Percentiles rank a stretch among this genome's conserved stretches.
phyloP scores from a whole-genome alignment of 805 yeast species.

The Candida rishiriensis region DNA sequence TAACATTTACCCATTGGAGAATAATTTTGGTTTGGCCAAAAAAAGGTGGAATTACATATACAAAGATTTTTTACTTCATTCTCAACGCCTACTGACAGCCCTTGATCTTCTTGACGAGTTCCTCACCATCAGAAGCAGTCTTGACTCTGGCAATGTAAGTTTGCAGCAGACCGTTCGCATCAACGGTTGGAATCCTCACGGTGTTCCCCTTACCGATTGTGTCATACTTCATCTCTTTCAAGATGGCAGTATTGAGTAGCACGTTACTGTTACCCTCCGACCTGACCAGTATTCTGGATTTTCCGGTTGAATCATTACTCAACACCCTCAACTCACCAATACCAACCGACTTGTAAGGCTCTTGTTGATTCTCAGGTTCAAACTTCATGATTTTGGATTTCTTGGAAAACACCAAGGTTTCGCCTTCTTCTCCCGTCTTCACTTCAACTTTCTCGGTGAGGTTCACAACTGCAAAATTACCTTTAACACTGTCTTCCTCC shows the following conservation, averaged over 20 bases:
- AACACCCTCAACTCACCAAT: constrained; percentile 79
- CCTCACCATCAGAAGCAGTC: constrained; percentile 62
- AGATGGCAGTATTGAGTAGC: constrained; percentile 61
- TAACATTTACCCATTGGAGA: too few relatives aligned
- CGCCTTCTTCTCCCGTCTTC: constrained; percentile 84
- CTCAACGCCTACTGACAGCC: constrained; percentile 16
- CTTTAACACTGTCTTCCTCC: constrained; percentile 37
- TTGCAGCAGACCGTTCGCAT: constrained; percentile 50
- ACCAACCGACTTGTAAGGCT: constrained; percentile 61
- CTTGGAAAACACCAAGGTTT: constrained; percentile 56
- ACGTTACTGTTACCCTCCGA: constrained; percentile 87
- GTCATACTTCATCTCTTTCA: constrained; percentile 54
- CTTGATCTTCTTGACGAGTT: constrained; percentile 35
- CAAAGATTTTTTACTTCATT: too few relatives aligned
- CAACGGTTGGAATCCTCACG: constrained; percentile 63
- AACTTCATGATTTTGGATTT: constrained; percentile 68
- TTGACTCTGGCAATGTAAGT: constrained; percentile 76
- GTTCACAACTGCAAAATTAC: constrained; percentile 42
- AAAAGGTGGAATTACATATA: background rate
- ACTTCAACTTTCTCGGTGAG: constrained; percentile 49
- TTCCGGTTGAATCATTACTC: constrained; percentile 52
- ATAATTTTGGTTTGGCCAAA: too few relatives aligned
- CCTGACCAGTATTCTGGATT: constrained; percentile 70
- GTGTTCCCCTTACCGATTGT: constrained; percentile 60
- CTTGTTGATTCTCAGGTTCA: constrained; percentile 42